phyloP scores from a whole-genome alignment of 2,329 filamentous ascomycete genomes.

The Phialocephala subalpina region DNA sequence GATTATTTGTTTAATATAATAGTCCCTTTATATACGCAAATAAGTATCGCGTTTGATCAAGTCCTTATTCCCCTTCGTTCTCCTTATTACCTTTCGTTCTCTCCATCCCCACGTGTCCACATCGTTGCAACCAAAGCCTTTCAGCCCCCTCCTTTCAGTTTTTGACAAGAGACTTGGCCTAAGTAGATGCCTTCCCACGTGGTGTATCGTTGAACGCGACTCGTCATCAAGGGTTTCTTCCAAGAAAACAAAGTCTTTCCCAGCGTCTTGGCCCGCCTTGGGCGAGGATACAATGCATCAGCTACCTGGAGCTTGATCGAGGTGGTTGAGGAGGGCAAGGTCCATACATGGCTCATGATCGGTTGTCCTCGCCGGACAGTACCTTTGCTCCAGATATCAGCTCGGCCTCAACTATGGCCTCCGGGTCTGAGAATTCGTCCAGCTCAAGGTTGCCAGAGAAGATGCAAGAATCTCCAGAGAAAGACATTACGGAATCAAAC shows the following conservation, averaged over 20 bases:
- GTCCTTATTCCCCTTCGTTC: no score
- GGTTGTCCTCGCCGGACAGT: neutral
- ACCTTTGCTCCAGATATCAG: conserved; percentile 13
- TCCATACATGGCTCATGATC: neutral
- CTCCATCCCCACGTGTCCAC: neutral
- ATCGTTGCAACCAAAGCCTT: neutral
- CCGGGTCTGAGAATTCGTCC: conserved; percentile 7
- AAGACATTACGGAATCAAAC: neutral
- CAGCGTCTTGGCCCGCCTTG: neutral
- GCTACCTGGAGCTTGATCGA: neutral
- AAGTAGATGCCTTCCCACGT: neutral
- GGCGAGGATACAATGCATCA: neutral
- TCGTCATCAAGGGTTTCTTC: conserved; percentile 1
- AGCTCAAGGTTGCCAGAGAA: conserved; percentile 1
- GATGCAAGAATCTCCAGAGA: neutral
- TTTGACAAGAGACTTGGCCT: conserved; percentile 1
- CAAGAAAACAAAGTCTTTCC: neutral
- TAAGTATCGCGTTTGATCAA: no score
- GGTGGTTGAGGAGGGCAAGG: neutral
- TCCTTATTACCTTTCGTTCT: neutral
- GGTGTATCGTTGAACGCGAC: neutral
- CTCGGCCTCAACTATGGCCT: conserved; percentile 3
- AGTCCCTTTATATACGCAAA: no score
- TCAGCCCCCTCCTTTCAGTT: neutral
- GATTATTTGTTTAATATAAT: no score